Percentiles rank a stretch among this genome's conserved stretches.
These are phyloP conservation scores for Geranomyces variabilis DNA, from an alignment of 192 early-diverging fungal species.

Conservation along the genomic window DNA sequence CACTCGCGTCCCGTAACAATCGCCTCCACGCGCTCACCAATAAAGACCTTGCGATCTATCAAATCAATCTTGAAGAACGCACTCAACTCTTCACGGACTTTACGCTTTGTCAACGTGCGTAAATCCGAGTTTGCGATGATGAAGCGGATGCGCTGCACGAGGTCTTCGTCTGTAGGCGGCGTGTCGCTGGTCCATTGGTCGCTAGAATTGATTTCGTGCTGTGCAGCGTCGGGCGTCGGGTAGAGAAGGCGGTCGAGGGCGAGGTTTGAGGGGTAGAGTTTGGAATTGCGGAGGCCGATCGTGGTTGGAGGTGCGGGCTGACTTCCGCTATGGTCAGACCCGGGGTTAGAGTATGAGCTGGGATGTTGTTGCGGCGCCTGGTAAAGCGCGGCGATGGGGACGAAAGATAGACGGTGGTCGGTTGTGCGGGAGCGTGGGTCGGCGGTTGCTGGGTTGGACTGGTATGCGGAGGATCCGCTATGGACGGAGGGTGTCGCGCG, in stretches of 20 bases:
- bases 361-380: neutral
- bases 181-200: constrained; percentile 39
- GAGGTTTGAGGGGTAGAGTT: constrained; percentile 10
- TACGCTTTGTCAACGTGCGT: constrained; percentile 77
- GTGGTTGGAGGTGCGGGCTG: neutral
- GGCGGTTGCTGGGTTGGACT: no score
- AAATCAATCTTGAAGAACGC: constrained; percentile 72
- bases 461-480: no score
- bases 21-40: constrained; percentile 69
- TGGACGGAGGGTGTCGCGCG: no score
- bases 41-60: constrained; percentile 65
- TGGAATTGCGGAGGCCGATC: neutral
- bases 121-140: constrained; percentile 73
- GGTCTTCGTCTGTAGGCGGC: constrained; percentile 74
- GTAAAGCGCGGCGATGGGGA: neutral
- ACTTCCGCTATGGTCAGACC: constrained; percentile 6
- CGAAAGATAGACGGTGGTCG: constrained; percentile 6
- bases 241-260: constrained; percentile 13
- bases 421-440: no score
- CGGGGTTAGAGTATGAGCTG: constrained; percentile 6
- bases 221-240: neutral
- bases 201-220: neutral
- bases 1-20: constrained; percentile 40
- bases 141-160: constrained; percentile 70
- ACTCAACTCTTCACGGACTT: constrained; percentile 72